Base-by-base conservation (phyloP, 257 asterid species). In the Scutellaria galericulata region DNA sequence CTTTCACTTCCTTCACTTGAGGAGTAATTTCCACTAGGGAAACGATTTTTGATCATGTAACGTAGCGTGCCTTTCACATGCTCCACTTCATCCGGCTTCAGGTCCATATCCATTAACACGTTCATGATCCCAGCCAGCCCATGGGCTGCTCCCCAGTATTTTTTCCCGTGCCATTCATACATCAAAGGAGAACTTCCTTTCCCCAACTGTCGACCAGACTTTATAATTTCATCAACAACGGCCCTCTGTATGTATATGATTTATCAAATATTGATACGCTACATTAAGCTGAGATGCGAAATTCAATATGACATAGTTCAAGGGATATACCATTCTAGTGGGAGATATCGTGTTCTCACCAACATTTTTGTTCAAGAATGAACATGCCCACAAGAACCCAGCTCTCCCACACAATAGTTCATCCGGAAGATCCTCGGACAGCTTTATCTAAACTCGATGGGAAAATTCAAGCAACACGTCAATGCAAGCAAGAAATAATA, bases 131-230 rank as follows among this genome's bases (percentile, higher is more conserved):
- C 98, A 52, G 96, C 94, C 51, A 92, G 66, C 24, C 96, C 96
- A 61, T 90, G 98, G 55, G 94, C 98, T 6, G 96, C 96, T 63
- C 98, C 98, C 98, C 94, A 88, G 37, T 90, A 90, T 68, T 47
- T 87, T 51, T 89, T 87, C 24, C 90, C 94, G 42, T 92, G 93
- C 96, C 98, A 92, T 81, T 88, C 89, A 58, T 81, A 90, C 94
- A 88, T 90, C 77, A 92, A 77, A 6, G 96, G 90, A 27, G 92
- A 85, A 70, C 84, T 80, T 63, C 77, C 79, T 12, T 72, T 85
- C 2, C 81, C 94, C 83, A 85, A 35, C 59, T 81, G 69, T 53
- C 85, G 78, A 65, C 98, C 94, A 3, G 85, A 85, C 62, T 77
- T 81, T 66, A 92, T 84, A 61, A 90, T 83, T 20, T 85, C 91